Evolutionary conservation across 202 grass and related monocot species (phyloP).

Genomic region (Zizania palustris): DNA sequence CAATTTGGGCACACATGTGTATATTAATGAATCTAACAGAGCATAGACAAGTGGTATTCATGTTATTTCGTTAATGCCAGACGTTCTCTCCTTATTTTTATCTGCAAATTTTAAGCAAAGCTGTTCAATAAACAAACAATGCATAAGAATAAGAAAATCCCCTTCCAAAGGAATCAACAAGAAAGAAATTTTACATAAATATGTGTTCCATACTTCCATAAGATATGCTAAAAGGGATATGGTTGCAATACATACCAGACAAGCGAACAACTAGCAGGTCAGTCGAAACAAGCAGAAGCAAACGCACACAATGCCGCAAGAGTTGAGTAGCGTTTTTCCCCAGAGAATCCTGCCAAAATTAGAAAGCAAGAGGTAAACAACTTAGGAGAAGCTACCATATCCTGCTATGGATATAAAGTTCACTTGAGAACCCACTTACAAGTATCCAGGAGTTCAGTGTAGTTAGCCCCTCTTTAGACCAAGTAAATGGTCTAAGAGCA

Average conservation of each 20-base stretch:
- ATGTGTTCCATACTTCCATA: slow-evolving; percentile 26
- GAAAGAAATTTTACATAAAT: slow-evolving; percentile 13
- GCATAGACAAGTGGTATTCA: slow-evolving; percentile 27
- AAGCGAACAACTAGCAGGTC: slow-evolving; percentile 87
- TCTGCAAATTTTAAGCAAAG: slow-evolving; percentile 21
- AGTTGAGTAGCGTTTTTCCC: slow-evolving; percentile 98
- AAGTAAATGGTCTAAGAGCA: slow-evolving; percentile 87
- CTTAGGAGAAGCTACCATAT: slow-evolving; percentile 38
- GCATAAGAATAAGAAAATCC: slow-evolving; percentile 2
- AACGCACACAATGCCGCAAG: slow-evolving; percentile 87
- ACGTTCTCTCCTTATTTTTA: slow-evolving; percentile 20
- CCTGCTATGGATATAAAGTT: slow-evolving; percentile 32
- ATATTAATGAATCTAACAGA: slow-evolving; percentile 32
- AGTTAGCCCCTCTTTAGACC: slow-evolving; percentile 85
- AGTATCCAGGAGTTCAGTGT: slow-evolving; percentile 94
- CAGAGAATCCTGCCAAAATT: slow-evolving; percentile 78
- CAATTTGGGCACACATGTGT: slow-evolving; percentile 29
- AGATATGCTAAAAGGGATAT: slow-evolving; percentile 39
- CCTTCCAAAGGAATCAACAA: slow-evolving; percentile 31
- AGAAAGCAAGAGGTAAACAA: slow-evolving; percentile 38
- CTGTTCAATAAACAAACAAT: neutral
- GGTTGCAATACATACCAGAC: slow-evolving; percentile 65
- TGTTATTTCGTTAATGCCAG: slow-evolving; percentile 21
- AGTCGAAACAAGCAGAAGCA: slow-evolving; percentile 91
- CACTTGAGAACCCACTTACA: slow-evolving; percentile 64